phyloP scores from a whole-genome alignment of 495 filamentous ascomycete genomes.

The Podospora australis region DNA sequence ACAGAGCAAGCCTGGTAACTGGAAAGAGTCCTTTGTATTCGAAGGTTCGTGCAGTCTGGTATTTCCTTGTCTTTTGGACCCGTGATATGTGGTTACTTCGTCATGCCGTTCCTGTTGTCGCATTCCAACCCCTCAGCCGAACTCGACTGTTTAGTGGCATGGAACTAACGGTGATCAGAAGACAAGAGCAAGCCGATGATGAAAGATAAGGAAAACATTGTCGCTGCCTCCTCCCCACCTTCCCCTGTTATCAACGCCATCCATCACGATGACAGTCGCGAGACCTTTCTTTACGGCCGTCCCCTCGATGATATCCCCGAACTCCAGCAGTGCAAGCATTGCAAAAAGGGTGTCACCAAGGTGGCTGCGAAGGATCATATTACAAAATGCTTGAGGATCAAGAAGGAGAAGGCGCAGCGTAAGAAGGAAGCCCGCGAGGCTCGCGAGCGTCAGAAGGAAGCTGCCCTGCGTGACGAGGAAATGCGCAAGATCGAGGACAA shows the following conservation, averaged over 20 bases:
- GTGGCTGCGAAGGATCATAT: conserved; percentile 58
- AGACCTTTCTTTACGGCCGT: conserved; percentile 66
- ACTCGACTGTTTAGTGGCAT: no score
- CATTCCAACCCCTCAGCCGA: no score
- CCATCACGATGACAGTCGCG: conserved; percentile 58
- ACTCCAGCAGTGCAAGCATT: conserved; percentile 70
- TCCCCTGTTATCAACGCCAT: conserved; percentile 63
- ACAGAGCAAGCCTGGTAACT: conserved; percentile 49
- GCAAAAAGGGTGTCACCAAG: conserved; percentile 66
- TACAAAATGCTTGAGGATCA: conserved; percentile 62
- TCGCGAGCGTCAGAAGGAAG: conserved; percentile 57
- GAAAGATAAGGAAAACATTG: conserved; percentile 23
- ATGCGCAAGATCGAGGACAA: conserved; percentile 50
- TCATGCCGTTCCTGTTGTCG: conserved; percentile 4
- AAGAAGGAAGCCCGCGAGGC: conserved; percentile 76
- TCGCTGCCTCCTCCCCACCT: conserved; percentile 38
- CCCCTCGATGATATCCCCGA: conserved; percentile 65
- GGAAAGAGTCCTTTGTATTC: conserved; percentile 44
- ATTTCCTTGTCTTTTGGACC: conserved; percentile 1
- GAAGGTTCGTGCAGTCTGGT: conserved; percentile 46
- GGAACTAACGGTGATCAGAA: conserved; percentile 6
- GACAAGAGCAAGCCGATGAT: conserved; percentile 46
- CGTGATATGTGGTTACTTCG: conserved; percentile 32
- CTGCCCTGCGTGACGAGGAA: conserved; percentile 49
- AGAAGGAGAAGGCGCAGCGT: conserved; percentile 66